Conservation (phyloP, 805 yeast genomes). For the Metschnikowia baotianmanensis region DNA sequence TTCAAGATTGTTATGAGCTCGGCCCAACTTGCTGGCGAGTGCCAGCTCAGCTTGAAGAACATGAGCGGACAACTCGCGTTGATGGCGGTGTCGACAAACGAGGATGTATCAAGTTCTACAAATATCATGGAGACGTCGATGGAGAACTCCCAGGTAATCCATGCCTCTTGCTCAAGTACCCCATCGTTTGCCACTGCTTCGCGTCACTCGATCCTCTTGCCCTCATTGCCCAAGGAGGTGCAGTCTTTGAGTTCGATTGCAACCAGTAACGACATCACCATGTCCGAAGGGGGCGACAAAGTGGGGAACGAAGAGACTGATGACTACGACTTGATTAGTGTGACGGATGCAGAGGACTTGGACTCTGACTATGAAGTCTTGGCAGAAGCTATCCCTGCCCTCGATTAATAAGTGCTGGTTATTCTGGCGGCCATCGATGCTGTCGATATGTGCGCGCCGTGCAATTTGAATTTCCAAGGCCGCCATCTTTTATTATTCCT, state of each 20-base stretch:
- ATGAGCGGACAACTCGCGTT: constrained; percentile 22
- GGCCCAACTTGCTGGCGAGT: constrained; percentile 18
- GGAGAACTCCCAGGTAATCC: constrained; percentile 1
- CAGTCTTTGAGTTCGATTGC: not conserved
- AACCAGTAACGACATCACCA: constrained; percentile 3
- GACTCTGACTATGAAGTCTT: constrained; percentile 40
- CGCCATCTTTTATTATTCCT: not conserved
- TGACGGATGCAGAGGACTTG: constrained; percentile 26
- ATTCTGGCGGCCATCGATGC: too few species aligned
- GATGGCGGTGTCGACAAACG: not conserved
- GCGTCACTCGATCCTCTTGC: constrained; percentile 10
- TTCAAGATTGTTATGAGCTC: constrained; percentile 29
- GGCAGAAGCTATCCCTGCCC: constrained; percentile 17
- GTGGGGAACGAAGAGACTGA: constrained; percentile 21
- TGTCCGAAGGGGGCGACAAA: constrained; percentile 1
- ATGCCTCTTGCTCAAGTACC: constrained; percentile 6
- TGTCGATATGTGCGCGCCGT: too few species aligned
- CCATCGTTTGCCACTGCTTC: constrained; percentile 9
- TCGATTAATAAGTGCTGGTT: too few species aligned
- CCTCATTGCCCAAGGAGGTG: constrained; percentile 11
- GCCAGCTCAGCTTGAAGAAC: constrained; percentile 23
- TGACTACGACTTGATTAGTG: constrained; percentile 35
- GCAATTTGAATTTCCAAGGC: too few species aligned
- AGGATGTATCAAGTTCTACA: not conserved
- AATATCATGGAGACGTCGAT: not conserved